Evolutionary conservation across 2,329 filamentous ascomycete species (phyloP).

Genomic region (Penicillium sp.): DNA sequence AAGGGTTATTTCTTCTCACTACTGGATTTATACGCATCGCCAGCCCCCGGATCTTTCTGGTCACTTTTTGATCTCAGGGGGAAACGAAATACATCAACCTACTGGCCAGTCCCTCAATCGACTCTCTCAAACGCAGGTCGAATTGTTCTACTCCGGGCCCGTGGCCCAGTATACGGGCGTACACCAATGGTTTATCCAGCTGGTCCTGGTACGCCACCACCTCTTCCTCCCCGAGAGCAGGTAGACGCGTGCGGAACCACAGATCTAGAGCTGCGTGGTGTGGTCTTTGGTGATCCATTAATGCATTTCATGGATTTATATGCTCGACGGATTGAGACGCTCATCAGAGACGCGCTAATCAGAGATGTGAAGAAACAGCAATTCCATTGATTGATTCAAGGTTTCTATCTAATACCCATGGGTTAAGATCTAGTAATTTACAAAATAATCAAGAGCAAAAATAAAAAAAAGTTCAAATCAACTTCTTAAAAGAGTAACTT

Average conservation of each 20-base stretch:
- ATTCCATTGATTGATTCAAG: too few relatives aligned
- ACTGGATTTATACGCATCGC: conserved; percentile 69
- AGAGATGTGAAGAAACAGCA: too few relatives aligned
- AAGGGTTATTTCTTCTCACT: conserved; percentile 74
- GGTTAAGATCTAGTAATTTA: too few relatives aligned
- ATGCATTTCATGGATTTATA: conserved; percentile 83
- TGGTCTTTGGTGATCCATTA: conserved; percentile 81
- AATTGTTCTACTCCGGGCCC: conserved; percentile 19
- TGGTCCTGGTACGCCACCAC: conserved; percentile 70
- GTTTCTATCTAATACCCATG: too few relatives aligned
- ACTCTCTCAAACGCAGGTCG: conserved; percentile 18
- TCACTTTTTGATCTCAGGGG: conserved; percentile 25
- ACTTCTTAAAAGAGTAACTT: too few relatives aligned
- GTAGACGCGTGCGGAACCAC: conserved; percentile 70
- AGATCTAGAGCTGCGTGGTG: conserved; percentile 69
- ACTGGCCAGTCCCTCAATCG: conserved; percentile 18
- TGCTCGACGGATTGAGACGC: conserved; percentile 68
- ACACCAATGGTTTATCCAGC: conserved; percentile 70
- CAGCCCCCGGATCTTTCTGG: conserved; percentile 51
- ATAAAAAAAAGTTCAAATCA: too few relatives aligned
- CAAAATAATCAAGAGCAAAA: too few relatives aligned
- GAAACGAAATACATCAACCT: conserved; percentile 19
- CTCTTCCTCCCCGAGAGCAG: conserved; percentile 51
- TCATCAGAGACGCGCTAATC: conserved; percentile 60
- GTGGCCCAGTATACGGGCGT: conserved; percentile 65